phyloP scores from a whole-genome alignment of 2,329 filamentous ascomycete species.

The Fusarium domesticum region DNA sequence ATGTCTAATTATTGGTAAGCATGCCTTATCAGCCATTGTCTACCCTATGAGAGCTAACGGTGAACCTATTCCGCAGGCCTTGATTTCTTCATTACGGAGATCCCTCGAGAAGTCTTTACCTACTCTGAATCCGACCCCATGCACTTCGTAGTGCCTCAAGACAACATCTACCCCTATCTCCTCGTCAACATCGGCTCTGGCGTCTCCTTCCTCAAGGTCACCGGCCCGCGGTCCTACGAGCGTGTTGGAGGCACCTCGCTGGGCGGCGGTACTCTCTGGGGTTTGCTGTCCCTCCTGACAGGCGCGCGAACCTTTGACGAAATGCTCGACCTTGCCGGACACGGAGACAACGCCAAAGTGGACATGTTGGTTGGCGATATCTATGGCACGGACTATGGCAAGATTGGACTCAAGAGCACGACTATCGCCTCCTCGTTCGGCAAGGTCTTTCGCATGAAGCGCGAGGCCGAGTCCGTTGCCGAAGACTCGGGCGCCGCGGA shows the following conservation, averaged over 20 bases:
- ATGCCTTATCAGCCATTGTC: background rate
- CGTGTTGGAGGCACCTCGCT: constrained; percentile 93
- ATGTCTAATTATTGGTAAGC: constrained; percentile 84
- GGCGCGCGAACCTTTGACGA: constrained; percentile 96
- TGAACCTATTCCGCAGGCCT: constrained; percentile 56
- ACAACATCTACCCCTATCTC: constrained; percentile 88
- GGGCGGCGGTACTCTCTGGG: constrained; percentile 97
- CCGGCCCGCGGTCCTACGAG: constrained; percentile 78
- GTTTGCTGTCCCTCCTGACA: constrained; percentile 83
- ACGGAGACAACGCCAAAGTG: constrained; percentile 87
- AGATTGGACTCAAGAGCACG: constrained; percentile 92
- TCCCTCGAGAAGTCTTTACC: constrained; percentile 94
- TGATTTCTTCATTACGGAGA: constrained; percentile 98
- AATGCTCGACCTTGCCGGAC: constrained; percentile 88
- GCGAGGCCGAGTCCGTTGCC: constrained; percentile 73
- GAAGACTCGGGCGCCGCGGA: constrained; percentile 66
- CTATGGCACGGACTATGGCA: constrained; percentile 91
- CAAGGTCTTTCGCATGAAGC: constrained; percentile 92
- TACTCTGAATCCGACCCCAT: constrained; percentile 90
- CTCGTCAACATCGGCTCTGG: constrained; percentile 98
- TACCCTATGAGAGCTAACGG: constrained; percentile 7
- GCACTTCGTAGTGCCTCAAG: constrained; percentile 77
- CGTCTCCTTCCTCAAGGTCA: constrained; percentile 96
- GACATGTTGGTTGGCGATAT: constrained; percentile 98
- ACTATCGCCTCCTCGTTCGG: constrained; percentile 96